Evolutionary conservation across 192 early-diverging fungal genomes (phyloP).

Genomic region (Backusella mclennaniae): DNA sequence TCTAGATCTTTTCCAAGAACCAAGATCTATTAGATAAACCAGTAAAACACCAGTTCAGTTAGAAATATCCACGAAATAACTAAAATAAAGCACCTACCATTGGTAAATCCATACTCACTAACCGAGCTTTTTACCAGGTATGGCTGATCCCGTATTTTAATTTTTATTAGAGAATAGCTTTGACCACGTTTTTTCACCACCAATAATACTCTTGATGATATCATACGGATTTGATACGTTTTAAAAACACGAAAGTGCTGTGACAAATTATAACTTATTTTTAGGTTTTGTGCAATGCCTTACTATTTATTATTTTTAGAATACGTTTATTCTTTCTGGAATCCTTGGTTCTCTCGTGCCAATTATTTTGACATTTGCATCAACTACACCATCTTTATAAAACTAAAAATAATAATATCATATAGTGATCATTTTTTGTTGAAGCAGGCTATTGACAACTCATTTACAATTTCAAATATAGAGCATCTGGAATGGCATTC

Average conservation of each 20-base stretch:
- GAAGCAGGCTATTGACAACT: neutral
- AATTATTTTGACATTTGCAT: neutral
- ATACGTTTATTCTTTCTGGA: neutral
- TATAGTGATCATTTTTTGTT: neutral
- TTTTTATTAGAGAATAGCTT: neutral
- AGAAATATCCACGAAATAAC: neutral
- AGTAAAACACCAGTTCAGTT: neutral
- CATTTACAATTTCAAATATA: too few relatives aligned
- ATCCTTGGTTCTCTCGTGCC: too few relatives aligned
- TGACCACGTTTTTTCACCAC: neutral
- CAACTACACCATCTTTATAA: too few relatives aligned
- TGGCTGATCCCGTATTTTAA: neutral
- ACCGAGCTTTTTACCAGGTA: neutral
- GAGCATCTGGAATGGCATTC: neutral
- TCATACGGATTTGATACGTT: neutral
- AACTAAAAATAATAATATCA: too few relatives aligned
- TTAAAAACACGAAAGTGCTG: neutral
- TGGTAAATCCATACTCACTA: neutral
- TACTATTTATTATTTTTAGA: neutral
- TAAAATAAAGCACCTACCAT: neutral
- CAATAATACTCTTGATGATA: neutral
- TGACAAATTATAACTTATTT: neutral
- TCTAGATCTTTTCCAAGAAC: neutral
- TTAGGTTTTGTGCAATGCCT: neutral
- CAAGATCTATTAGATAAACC: neutral